A percentile compares a stretch with the other conserved stretches of the same genome.
These are phyloP conservation scores for Carex arenaria DNA, from an alignment of 202 grass and related monocot species.

Conservation along the genomic window DNA sequence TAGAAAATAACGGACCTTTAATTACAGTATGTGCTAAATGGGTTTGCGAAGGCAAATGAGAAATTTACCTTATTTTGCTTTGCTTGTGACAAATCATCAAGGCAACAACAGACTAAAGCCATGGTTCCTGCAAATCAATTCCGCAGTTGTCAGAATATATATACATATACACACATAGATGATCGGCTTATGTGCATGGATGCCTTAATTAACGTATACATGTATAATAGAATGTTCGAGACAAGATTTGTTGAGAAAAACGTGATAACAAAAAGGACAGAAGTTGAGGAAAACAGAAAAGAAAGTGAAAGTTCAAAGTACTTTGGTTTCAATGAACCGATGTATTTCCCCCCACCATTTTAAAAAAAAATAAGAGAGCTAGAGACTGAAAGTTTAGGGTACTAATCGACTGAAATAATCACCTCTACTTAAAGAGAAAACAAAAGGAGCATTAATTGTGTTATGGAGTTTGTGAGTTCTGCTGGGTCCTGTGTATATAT, in stretches of 20 bases:
- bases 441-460: slow-evolving; percentile 46
- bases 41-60: not conserved
- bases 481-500: slow-evolving; percentile 36
- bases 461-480: slow-evolving; percentile 57
- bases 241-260: no score
- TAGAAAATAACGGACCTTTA: not conserved
- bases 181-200: no score
- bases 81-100: not conserved
- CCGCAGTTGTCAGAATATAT: not conserved
- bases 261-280: no score
- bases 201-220: no score
- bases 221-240: no score
- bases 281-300: no score
- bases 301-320: no score
- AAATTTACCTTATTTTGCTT: not conserved
- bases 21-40: not conserved
- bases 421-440: not conserved
- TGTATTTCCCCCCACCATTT: no score
- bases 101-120: not conserved
- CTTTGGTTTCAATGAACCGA: no score
- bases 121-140: not conserved
- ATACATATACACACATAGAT: no score
- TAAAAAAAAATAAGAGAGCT: no score
- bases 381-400: not conserved
- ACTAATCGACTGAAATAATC: not conserved